Percentiles rank a stretch among this genome's conserved stretches.
These are phyloP conservation scores for Daldinia concentrica DNA, from an alignment of 495 filamentous ascomycete species.

Conservation along the genomic window DNA sequence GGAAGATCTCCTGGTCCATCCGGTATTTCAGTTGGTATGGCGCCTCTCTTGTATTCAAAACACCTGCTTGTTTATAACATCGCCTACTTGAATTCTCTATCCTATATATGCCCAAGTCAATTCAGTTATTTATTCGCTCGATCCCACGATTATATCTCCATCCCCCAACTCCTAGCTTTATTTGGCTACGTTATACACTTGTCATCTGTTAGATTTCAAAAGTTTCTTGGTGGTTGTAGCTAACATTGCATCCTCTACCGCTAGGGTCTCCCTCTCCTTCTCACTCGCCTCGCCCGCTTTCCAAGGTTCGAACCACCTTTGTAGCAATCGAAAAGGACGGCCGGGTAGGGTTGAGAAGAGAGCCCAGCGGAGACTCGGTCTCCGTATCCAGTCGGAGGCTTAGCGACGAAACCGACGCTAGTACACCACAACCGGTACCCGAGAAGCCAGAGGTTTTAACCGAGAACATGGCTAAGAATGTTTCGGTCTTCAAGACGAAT, in stretches of 20 bases:
- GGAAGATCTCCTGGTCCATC: constrained; percentile 72
- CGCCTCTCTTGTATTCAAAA: constrained; percentile 25
- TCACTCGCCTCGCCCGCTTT: constrained; percentile 68
- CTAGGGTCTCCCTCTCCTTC: constrained; percentile 43
- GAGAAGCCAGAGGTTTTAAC: constrained; percentile 49
- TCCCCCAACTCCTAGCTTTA: constrained; percentile 1
- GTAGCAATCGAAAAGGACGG: constrained; percentile 76
- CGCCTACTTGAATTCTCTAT: background rate
- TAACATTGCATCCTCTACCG: constrained; percentile 39
- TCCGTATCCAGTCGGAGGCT: constrained; percentile 48
- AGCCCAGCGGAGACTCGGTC: constrained; percentile 54
- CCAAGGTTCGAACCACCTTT: constrained; percentile 85
- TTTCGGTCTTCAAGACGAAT: constrained; percentile 43
- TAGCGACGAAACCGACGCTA: constrained; percentile 50
- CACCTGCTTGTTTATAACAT: background rate
- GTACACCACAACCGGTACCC: constrained; percentile 42
- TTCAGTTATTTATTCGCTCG: constrained; percentile 14
- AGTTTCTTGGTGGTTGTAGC: constrained; percentile 24
- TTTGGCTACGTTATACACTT: constrained; percentile 28
- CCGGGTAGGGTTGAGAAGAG: constrained; percentile 55
- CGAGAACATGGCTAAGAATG: constrained; percentile 43
- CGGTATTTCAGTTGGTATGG: constrained; percentile 44
- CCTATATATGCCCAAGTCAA: constrained; percentile 6
- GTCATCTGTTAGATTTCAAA: constrained; percentile 15
- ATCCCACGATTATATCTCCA: constrained; percentile 26